Percentiles rank a stretch among this genome's conserved stretches.
These are phyloP conservation scores for Ustilago hordei DNA, from an alignment of 1,284 basidiomycete genomes.

Conservation along the genomic window DNA sequence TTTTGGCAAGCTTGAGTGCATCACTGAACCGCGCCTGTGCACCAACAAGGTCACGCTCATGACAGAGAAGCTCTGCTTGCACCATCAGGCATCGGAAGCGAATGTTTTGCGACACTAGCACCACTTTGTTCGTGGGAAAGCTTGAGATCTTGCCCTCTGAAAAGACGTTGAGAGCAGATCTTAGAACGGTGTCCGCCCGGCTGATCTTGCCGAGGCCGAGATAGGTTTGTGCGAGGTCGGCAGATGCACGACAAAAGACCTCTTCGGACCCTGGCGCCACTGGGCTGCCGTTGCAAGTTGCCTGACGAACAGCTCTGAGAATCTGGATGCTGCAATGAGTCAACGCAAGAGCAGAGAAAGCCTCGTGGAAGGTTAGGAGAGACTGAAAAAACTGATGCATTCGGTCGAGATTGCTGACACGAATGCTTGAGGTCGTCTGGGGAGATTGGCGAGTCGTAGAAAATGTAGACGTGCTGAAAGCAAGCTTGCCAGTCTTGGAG, in stretches of 20 bases:
- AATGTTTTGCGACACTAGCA: slow-evolving; percentile 37
- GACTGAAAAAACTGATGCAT: slow-evolving; percentile 37
- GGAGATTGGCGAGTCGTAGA: neutral
- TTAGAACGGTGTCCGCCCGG: slow-evolving; percentile 36
- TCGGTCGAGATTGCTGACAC: slow-evolving; percentile 21
- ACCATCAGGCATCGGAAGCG: slow-evolving; percentile 44
- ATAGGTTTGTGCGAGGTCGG: slow-evolving; percentile 30
- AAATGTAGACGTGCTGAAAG: slow-evolving; percentile 11
- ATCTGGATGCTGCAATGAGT: slow-evolving; percentile 46
- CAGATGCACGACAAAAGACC: slow-evolving; percentile 39
- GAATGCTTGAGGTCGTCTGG: neutral
- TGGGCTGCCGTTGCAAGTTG: slow-evolving; percentile 20
- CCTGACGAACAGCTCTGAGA: slow-evolving; percentile 41
- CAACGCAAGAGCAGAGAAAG: slow-evolving; percentile 43
- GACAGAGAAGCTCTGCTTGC: slow-evolving; percentile 27
- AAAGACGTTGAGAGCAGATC: slow-evolving; percentile 14
- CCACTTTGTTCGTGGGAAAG: slow-evolving; percentile 16
- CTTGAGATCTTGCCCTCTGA: slow-evolving; percentile 2
- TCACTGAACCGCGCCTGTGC: slow-evolving; percentile 35
- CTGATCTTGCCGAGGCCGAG: slow-evolving; percentile 37
- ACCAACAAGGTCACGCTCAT: slow-evolving; percentile 21
- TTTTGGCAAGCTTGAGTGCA: slow-evolving; percentile 34
- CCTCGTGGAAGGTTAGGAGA: slow-evolving; percentile 39
- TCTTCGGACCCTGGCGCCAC: slow-evolving; percentile 20
- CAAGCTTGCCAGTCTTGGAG: slow-evolving; percentile 24